Conservation (phyloP, 1,139 yeast genomes). For the Nakaseomyces glabratus region DNA sequence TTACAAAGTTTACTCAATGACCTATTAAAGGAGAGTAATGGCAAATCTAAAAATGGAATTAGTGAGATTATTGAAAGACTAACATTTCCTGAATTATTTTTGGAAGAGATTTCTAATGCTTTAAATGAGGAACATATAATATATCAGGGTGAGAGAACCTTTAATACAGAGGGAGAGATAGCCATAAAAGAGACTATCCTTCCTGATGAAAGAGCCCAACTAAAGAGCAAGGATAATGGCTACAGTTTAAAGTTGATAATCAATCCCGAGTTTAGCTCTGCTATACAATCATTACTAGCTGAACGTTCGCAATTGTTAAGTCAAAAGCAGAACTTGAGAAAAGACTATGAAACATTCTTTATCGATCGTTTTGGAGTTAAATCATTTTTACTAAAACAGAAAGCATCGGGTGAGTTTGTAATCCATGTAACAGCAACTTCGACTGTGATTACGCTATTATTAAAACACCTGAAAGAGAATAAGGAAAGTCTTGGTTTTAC, state of each 20-base stretch:
- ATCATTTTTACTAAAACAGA: conserved; percentile 19
- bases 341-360: conserved; percentile 18
- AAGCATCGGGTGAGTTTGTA: conserved; percentile 24
- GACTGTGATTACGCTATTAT: conserved; percentile 14
- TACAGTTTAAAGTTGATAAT: conserved; percentile 14
- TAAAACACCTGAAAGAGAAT: conserved; percentile 11
- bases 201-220: no score
- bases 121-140: conserved; percentile 15
- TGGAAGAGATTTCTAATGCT: conserved; percentile 17
- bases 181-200: no score
- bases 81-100: conserved; percentile 17
- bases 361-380: conserved; percentile 18
- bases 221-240: conserved; percentile 10
- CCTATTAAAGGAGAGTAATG: conserved; percentile 6
- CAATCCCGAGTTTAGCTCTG: conserved; percentile 17
- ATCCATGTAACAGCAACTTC: conserved; percentile 22
- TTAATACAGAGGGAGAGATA: no score
- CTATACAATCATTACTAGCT: conserved; percentile 17
- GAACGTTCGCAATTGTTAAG: conserved; percentile 17
- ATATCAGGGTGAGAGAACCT: no score
- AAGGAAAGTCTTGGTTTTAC: conserved; percentile 8
- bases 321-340: conserved; percentile 18
- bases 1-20: conserved; percentile 13
- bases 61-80: conserved; percentile 10
- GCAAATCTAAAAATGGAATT: conserved; percentile 7